Evolutionary conservation across 164 flowering plant genomes (phyloP).

Genomic region (Buxus sempervirens): DNA sequence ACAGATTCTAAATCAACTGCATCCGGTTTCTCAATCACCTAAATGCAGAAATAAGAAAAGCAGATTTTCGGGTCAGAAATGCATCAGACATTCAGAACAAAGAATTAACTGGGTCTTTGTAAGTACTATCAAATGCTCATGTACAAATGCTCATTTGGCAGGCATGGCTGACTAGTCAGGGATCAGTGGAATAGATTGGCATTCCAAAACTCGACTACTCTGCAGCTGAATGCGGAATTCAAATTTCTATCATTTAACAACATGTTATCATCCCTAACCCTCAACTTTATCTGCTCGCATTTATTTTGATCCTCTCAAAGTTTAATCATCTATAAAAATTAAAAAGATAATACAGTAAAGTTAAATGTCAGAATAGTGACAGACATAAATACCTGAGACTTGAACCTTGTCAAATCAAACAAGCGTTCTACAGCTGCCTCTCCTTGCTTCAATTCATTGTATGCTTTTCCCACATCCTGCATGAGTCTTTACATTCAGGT

Average conservation of each 20-base stretch:
- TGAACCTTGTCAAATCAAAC: conserved; percentile 64
- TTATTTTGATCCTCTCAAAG: background rate
- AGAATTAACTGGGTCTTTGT: background rate
- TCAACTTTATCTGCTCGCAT: background rate
- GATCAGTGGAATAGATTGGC: too few species aligned
- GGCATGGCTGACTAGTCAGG: too few species aligned
- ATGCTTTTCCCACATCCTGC: conserved; percentile 95
- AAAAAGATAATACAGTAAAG: background rate
- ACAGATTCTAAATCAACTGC: conserved; percentile 58
- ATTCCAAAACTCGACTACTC: background rate
- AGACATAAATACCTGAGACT: conserved; percentile 47
- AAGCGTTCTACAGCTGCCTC: conserved; percentile 93
- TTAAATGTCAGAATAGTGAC: background rate
- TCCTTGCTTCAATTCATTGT: conserved; percentile 92
- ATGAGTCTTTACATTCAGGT: conserved; percentile 39
- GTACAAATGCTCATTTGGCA: too few species aligned
- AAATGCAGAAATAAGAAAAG: conserved; percentile 14
- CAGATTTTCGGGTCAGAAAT: background rate
- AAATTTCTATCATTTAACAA: background rate
- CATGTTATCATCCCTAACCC: background rate
- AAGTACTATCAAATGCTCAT: background rate
- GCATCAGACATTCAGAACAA: background rate
- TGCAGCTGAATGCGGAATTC: background rate
- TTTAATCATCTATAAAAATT: too few species aligned
- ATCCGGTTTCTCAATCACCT: conserved; percentile 70